Evolutionary conservation across 306 rosid genomes (phyloP).

Genomic region (Alnus glutinosa): DNA sequence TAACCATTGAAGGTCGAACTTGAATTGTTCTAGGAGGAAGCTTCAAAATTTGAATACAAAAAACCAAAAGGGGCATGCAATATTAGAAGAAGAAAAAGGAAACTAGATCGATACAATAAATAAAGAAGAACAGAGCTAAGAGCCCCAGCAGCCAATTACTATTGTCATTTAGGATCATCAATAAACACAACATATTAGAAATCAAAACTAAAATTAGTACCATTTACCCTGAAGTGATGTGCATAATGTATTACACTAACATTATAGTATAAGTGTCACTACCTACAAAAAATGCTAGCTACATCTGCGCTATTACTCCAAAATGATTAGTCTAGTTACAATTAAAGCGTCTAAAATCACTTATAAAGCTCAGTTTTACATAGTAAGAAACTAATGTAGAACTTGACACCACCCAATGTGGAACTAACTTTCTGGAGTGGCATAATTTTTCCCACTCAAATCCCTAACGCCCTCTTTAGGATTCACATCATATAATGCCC

Average conservation of each 20-base stretch:
- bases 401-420: too few relatives aligned
- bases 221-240: not conserved
- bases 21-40: slow-evolving; percentile 65
- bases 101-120: not conserved
- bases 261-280: too few relatives aligned
- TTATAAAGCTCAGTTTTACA: too few relatives aligned
- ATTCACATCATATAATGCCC: too few relatives aligned
- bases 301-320: too few relatives aligned
- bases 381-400: too few relatives aligned
- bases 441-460: too few relatives aligned
- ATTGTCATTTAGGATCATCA: not conserved
- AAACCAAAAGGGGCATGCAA: not conserved
- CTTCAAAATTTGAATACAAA: slow-evolving; percentile 38
- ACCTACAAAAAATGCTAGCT: too few relatives aligned
- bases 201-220: not conserved
- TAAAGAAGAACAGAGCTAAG: not conserved
- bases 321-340: too few relatives aligned
- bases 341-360: too few relatives aligned
- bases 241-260: not conserved
- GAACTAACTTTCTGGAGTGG: too few relatives aligned
- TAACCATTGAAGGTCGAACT: slow-evolving; percentile 71
- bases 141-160: not conserved
- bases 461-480: too few relatives aligned
- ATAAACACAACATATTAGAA: not conserved
- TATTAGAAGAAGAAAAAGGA: not conserved